A percentile compares a stretch with the other conserved stretches of the same genome.
Conservation (phyloP, 495 filamentous ascomycete species). For the Cairneyella variabilis region DNA sequence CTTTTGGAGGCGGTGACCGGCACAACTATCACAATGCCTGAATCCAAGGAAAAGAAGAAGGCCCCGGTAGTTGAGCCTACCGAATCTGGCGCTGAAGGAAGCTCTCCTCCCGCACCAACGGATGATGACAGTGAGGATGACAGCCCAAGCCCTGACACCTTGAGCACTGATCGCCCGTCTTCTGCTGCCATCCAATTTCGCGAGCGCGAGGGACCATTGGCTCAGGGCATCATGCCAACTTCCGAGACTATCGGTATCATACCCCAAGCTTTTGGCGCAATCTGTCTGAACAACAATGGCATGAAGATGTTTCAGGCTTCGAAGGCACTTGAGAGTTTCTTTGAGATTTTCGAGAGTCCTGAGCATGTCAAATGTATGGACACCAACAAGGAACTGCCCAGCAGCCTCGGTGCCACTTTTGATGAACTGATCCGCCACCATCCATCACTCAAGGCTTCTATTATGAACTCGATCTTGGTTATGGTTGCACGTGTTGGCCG, state of each 20-base stretch:
- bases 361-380: slow-evolving; percentile 81
- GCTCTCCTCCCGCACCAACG: slow-evolving; percentile 10
- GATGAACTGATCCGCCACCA: slow-evolving; percentile 96
- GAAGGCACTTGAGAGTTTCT: slow-evolving; percentile 74
- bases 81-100: background rate
- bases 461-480: slow-evolving; percentile 73
- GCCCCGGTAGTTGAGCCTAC: background rate
- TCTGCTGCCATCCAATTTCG: slow-evolving; percentile 28
- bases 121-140: slow-evolving; percentile 21
- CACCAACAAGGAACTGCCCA: slow-evolving; percentile 61
- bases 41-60: slow-evolving; percentile 13
- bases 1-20: slow-evolving; percentile 79
- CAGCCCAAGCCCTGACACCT: background rate
- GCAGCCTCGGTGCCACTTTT: slow-evolving; percentile 72
- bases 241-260: slow-evolving; percentile 82
- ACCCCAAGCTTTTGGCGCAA: slow-evolving; percentile 84
- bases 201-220: slow-evolving; percentile 45
- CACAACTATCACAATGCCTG: slow-evolving; percentile 23
- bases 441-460: slow-evolving; percentile 70
- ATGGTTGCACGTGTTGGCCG: slow-evolving; percentile 77
- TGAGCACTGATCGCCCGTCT: slow-evolving; percentile 7
- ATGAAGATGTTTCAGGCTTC: slow-evolving; percentile 86
- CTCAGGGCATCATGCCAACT: slow-evolving; percentile 74
- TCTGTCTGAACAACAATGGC: slow-evolving; percentile 86
- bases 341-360: slow-evolving; percentile 91